Evolutionary conservation across 805 yeast species (phyloP).

Genomic region (Isabelozyma pseudorhagii): DNA sequence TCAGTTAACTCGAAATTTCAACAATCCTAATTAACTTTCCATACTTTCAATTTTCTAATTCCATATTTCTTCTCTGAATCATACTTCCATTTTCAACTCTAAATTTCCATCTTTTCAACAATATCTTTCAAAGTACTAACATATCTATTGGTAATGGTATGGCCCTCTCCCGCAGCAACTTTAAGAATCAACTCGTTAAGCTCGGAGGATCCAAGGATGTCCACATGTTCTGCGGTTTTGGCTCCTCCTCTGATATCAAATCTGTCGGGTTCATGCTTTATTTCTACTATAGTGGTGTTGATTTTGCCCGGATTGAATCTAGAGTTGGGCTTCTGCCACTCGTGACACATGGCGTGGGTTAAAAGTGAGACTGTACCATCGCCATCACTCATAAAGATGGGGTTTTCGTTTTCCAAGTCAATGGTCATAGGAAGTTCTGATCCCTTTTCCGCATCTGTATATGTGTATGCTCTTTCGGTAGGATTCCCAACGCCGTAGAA

Average conservation of each 20-base stretch:
- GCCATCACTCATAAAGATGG: slow-evolving; percentile 85
- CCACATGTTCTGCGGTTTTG: slow-evolving; percentile 96
- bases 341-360: slow-evolving; percentile 88
- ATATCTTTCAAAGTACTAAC: slow-evolving; percentile 62
- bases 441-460: slow-evolving; percentile 58
- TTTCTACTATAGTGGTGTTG: slow-evolving; percentile 79
- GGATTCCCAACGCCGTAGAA: slow-evolving; percentile 97
- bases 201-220: slow-evolving; percentile 89
- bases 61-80: background rate
- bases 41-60: too few species aligned
- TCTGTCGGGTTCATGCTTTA: slow-evolving; percentile 88
- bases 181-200: slow-evolving; percentile 79
- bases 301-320: slow-evolving; percentile 77
- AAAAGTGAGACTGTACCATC: slow-evolving; percentile 92
- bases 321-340: slow-evolving; percentile 69
- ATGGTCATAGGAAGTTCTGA: slow-evolving; percentile 66
- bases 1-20: too few species aligned
- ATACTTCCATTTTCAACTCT: background rate
- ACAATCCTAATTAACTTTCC: too few species aligned
- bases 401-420: slow-evolving; percentile 55
- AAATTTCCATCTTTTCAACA: slow-evolving; percentile 53
- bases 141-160: slow-evolving; percentile 55
- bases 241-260: slow-evolving; percentile 97
- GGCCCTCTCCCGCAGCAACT: slow-evolving; percentile 81
- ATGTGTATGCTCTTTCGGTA: slow-evolving; percentile 89